Base-by-base conservation (phyloP, 176 grass and related monocot species). In the Lolium multiflorum region DNA sequence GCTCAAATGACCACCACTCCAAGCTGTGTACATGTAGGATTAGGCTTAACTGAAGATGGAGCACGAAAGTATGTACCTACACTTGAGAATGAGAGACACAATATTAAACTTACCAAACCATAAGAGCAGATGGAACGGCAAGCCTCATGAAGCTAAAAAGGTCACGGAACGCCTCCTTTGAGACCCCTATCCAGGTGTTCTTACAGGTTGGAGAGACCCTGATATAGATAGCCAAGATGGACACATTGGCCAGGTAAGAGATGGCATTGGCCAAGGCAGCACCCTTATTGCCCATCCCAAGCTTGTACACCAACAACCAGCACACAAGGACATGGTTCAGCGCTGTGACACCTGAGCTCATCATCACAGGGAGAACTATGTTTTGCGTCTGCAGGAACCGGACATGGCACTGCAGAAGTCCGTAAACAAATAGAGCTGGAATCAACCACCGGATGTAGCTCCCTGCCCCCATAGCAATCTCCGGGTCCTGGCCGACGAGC, bases 1-100 rank as follows among this genome's bases (percentile, higher is more conserved):
- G 70, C 88, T 97, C 92, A 84, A 93, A 94, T 43, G 95, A 97
- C 91, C 95, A 97, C 90, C 91, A 93, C 41, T 94, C 91, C 57
- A 97, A 90, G 59, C 95, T 97, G 62, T 69, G 52, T 25, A 22
- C 63, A 92, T 62, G 22, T 12, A 76, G n/a, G 51, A 71, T 84
- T 18, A 17, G 48, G 11, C 54, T 81, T 22, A 83, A 77, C 39
- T 37, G 17, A 25, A 76, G 22, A 59, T 43, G 0, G 48, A 60
- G 47, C 14, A n/a, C 7, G 3, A 62, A 60, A 66, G 39, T 60
- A 14, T 25, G 11, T 43, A 76, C 74, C 22, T 38, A 22, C 31
- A 38, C 2, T 17, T 20, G 41, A 43, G 3, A 35, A 35, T 25
- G 14, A 67, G 16, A 9, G 25, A 15, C 24, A 16, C 65, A 18